Conservation (phyloP, 2,329 filamentous ascomycete species). For the Thielaviopsis euricoi region DNA sequence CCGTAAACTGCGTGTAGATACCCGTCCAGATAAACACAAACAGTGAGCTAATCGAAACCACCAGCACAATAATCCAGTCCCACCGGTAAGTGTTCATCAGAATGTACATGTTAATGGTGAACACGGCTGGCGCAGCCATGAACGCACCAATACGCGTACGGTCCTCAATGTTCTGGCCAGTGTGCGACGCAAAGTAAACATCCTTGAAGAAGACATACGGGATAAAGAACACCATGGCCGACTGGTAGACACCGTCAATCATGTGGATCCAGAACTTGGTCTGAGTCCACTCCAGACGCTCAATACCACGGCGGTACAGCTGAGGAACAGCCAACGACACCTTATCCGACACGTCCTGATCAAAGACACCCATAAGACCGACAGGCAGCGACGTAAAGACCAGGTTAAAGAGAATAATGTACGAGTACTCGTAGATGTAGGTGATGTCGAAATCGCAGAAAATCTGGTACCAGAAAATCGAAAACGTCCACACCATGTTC, state of each 20-base stretch:
- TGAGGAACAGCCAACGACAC: conserved; percentile 90
- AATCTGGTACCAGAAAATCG: conserved; percentile 94
- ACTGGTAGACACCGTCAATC: conserved; percentile 88
- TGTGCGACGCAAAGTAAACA: conserved; percentile 52
- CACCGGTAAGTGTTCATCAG: conserved; percentile 92
- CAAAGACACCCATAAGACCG: conserved; percentile 87
- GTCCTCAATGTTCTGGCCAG: conserved; percentile 62
- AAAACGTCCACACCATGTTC: conserved; percentile 96
- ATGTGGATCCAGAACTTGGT: conserved; percentile 96
- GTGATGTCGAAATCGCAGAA: conserved; percentile 93
- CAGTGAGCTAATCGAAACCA: conserved; percentile 66
- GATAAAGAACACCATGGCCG: conserved; percentile 82
- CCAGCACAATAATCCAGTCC: conserved; percentile 88
- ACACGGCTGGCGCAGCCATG: conserved; percentile 65
- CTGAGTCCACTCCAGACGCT: conserved; percentile 92
- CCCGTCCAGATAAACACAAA: conserved; percentile 95
- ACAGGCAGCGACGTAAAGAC: conserved; percentile 92
- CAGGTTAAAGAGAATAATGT: conserved; percentile 91
- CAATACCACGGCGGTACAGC: conserved; percentile 87
- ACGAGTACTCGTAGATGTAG: conserved; percentile 94
- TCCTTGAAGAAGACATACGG: conserved; percentile 57
- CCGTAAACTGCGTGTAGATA: conserved; percentile 46
- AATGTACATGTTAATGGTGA: conserved; percentile 87
- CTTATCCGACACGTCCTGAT: conserved; percentile 90
- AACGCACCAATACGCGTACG: conserved; percentile 74